Conservation (phyloP, 352 stramenopile genomes). For the Globisporangium megalacanthum region DNA sequence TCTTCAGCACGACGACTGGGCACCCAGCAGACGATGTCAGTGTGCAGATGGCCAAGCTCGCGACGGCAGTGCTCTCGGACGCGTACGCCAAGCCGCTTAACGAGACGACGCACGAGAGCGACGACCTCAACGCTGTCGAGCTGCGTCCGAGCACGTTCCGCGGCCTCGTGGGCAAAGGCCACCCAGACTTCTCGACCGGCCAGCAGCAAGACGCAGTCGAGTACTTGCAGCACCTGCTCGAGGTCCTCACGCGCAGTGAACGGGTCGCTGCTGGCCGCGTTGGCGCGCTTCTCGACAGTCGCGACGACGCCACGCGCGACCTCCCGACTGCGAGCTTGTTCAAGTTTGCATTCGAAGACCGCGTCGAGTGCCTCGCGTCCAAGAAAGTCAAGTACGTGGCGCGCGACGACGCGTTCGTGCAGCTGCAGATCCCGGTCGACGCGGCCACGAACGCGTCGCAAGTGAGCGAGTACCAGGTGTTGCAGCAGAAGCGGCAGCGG, state of each 20-base stretch:
- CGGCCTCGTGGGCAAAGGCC: conserved; percentile 90
- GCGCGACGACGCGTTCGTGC: conserved; percentile 74
- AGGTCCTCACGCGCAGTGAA: conserved; percentile 89
- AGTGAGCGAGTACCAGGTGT: conserved; percentile 82
- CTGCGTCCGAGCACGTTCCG: conserved; percentile 91
- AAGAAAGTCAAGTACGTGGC: conserved; percentile 87
- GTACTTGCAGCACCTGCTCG: conserved; percentile 96
- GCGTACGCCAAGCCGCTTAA: conserved; percentile 60
- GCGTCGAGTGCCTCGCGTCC: conserved; percentile 68
- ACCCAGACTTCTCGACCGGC: conserved; percentile 95
- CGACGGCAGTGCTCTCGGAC: conserved; percentile 81
- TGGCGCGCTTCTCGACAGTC: conserved; percentile 37
- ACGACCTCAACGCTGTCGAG: conserved; percentile 30
- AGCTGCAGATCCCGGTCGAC: conserved; percentile 86
- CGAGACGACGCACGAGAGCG: conserved; percentile 24
- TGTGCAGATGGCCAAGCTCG: conserved; percentile 92
- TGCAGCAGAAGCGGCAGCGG: conserved; percentile 84
- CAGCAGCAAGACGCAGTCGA: conserved; percentile 98
- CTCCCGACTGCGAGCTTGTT: conserved; percentile 87
- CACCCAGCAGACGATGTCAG: conserved; percentile 63
- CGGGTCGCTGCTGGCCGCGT: conserved; percentile 42
- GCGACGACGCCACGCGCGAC: conserved; percentile 20
- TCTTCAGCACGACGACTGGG: conserved; percentile 33
- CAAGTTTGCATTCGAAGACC: conserved; percentile 88
- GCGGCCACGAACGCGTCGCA: conserved; percentile 81